phyloP scores from a whole-genome alignment of 306 rosid genomes.

The Fragaria vesca region DNA sequence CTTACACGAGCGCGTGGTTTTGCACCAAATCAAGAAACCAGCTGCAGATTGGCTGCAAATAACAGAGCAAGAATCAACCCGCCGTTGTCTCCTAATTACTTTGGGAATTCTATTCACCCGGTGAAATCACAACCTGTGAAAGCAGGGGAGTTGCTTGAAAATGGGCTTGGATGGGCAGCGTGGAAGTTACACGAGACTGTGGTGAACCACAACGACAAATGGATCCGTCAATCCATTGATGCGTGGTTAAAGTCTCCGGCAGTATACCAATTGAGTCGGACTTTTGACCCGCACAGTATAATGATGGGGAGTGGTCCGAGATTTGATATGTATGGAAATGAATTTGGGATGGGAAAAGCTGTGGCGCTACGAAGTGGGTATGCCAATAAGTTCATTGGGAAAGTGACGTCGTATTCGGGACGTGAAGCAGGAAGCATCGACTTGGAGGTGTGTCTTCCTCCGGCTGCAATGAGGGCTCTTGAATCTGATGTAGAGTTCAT shows the following conservation, averaged over 20 bases:
- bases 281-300: conserved; percentile 27
- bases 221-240: neutral
- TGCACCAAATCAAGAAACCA: conserved; percentile 10
- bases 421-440: conserved; percentile 59
- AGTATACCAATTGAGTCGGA: neutral
- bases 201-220: conserved; percentile 18
- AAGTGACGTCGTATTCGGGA: conserved; percentile 43
- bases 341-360: conserved; percentile 78
- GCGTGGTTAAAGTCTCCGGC: conserved; percentile 40
- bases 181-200: conserved; percentile 50
- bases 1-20: conserved; percentile 43
- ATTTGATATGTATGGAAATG: conserved; percentile 53
- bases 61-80: conserved; percentile 53
- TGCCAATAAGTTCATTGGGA: conserved; percentile 47
- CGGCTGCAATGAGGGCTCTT: conserved; percentile 36
- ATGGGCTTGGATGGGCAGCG: conserved; percentile 55
- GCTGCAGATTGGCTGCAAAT: conserved; percentile 39
- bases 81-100: conserved; percentile 38
- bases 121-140: neutral
- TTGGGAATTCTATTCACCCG: conserved; percentile 32
- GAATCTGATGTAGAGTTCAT: conserved; percentile 54
- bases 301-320: conserved; percentile 57
- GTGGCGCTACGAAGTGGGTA: conserved; percentile 51
- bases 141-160: conserved; percentile 39
- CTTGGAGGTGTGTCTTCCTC: conserved; percentile 48